Evolutionary conservation across 352 stramenopile genomes (phyloP).

Genomic region (Phytophthora pini): DNA sequence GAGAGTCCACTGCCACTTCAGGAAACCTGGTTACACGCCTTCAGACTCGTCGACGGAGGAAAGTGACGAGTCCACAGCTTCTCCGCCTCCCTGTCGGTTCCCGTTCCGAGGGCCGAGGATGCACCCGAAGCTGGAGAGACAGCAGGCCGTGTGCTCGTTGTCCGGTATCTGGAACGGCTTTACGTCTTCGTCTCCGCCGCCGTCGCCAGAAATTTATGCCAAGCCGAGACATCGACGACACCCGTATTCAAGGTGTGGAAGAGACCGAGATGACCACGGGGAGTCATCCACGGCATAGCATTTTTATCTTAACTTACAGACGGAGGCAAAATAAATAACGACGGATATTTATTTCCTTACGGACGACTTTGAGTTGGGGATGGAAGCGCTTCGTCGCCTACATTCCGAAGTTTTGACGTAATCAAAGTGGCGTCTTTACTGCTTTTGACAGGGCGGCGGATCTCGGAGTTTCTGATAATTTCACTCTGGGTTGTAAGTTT

Average conservation of each 20-base stretch:
- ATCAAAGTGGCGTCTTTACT: not conserved
- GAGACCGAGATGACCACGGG: slow-evolving; percentile 5
- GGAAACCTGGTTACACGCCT: not conserved
- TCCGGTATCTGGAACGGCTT: slow-evolving; percentile 36
- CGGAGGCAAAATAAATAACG: slow-evolving; percentile 25
- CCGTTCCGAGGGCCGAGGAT: slow-evolving; percentile 18
- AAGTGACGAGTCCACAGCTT: slow-evolving; percentile 9
- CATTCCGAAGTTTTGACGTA: not conserved
- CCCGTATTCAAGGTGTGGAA: slow-evolving; percentile 15
- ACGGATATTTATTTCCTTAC: slow-evolving; percentile 28
- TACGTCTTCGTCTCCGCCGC: slow-evolving; percentile 17
- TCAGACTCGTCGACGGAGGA: not conserved
- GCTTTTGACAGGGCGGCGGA: no score
- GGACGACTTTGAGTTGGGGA: not conserved
- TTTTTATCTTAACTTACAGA: not conserved
- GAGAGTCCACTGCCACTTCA: slow-evolving; percentile 6
- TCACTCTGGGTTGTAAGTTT: no score
- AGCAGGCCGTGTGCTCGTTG: slow-evolving; percentile 32
- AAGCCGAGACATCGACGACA: slow-evolving; percentile 29
- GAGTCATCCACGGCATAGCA: slow-evolving; percentile 3
- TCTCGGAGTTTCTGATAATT: no score
- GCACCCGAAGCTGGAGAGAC: slow-evolving; percentile 38
- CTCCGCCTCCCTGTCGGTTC: not conserved
- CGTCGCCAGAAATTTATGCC: slow-evolving; percentile 37
- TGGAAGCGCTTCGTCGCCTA: not conserved